A percentile compares a stretch with the other conserved stretches of the same genome.
Conservation (phyloP, 169 alveolate genomes). For the Plasmodium ovale region DNA sequence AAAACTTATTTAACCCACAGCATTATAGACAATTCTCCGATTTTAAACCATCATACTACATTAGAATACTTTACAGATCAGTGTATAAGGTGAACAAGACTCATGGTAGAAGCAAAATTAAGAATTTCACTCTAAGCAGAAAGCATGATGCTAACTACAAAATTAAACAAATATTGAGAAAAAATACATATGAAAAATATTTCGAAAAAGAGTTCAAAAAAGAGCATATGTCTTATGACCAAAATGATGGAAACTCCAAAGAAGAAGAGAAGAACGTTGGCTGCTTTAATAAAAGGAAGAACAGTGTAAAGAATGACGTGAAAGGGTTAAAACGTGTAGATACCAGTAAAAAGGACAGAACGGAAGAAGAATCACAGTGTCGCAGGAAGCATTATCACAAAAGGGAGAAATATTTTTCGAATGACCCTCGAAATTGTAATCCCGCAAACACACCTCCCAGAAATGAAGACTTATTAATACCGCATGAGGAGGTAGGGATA, state of each 20-base stretch:
- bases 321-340: neutral
- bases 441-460: too few relatives aligned
- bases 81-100: constrained; percentile 32
- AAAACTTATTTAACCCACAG: constrained; percentile 34
- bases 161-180: constrained; percentile 23
- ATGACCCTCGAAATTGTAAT: too few relatives aligned
- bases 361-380: neutral
- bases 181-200: constrained; percentile 60
- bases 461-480: too few relatives aligned
- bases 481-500: neutral
- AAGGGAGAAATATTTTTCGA: too few relatives aligned
- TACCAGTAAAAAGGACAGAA: neutral
- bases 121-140: constrained; percentile 10
- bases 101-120: constrained; percentile 10
- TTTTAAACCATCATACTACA: constrained; percentile 73
- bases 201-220: constrained; percentile 48
- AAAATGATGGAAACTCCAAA: neutral
- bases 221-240: constrained; percentile 26
- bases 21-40: constrained; percentile 47
- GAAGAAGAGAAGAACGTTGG: neutral
- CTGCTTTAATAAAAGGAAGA: neutral
- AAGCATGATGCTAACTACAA: constrained; percentile 22
- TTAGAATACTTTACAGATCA: constrained; percentile 66
- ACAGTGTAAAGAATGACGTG: neutral
- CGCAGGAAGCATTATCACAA: neutral